A percentile compares a stretch with the other conserved stretches of the same genome.
These are phyloP conservation scores for Firmiana major DNA, from an alignment of 345 rosid species.

Conservation along the genomic window DNA sequence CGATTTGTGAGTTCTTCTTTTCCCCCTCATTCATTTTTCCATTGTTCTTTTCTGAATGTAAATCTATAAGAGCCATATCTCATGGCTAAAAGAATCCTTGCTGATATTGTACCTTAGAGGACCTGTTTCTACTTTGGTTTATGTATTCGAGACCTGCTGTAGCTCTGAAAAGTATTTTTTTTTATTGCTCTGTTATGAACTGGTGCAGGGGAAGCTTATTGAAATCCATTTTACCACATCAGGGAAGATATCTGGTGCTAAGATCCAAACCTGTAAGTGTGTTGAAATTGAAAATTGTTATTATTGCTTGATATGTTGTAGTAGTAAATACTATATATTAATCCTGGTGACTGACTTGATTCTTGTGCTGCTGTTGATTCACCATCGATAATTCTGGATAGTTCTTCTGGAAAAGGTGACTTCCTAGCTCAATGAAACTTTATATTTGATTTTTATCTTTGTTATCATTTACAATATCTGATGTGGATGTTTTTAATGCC, in stretches of 20 bases:
- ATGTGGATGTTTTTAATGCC: conserved; percentile 20
- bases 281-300: conserved; percentile 10
- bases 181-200: neutral
- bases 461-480: conserved; percentile 26
- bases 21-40: neutral
- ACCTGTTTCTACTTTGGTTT: neutral
- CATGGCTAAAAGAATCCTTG: neutral
- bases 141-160: neutral
- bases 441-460: conserved; percentile 12
- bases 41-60: neutral
- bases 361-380: conserved; percentile 18
- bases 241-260: conserved; percentile 88
- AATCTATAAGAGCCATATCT: neutral
- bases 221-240: conserved; percentile 71
- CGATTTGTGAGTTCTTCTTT: conserved; percentile 71
- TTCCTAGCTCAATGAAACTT: conserved; percentile 23
- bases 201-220: conserved; percentile 77
- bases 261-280: conserved; percentile 81
- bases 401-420: conserved; percentile 94
- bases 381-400: conserved; percentile 26
- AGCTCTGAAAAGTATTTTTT: neutral
- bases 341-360: conserved; percentile 27
- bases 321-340: conserved; percentile 1
- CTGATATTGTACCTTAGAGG: neutral
- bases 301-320: neutral